phyloP scores from a whole-genome alignment of 2,329 filamentous ascomycete genomes.

The Trichoderma brevicompactum region DNA sequence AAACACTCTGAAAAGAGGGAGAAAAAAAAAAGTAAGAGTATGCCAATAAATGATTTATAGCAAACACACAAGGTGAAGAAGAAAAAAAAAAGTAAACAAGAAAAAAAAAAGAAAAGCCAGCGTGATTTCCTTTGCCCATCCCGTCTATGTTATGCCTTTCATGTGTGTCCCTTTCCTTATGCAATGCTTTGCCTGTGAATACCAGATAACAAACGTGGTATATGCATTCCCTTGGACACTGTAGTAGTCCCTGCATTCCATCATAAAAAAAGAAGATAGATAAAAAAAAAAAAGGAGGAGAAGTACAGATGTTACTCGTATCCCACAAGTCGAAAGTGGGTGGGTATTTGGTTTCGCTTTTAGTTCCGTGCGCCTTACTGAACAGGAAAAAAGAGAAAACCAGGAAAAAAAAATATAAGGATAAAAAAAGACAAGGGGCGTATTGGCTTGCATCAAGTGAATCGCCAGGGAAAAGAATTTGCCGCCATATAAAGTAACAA shows the following conservation, averaged over 20 bases:
- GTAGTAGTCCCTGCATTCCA: constrained; percentile 20
- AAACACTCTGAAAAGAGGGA: not conserved
- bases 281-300: constrained; percentile 3
- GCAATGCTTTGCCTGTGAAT: constrained; percentile 29
- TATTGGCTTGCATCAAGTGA: not conserved
- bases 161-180: constrained; percentile 25
- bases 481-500: constrained; percentile 25
- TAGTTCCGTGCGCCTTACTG: constrained; percentile 39
- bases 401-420: constrained; percentile 30
- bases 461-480: not conserved
- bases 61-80: constrained; percentile 11
- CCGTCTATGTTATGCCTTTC: constrained; percentile 29
- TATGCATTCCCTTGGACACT: constrained; percentile 26
- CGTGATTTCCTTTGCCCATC: constrained; percentile 25
- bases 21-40: not conserved
- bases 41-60: constrained; percentile 27
- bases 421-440: constrained; percentile 31
- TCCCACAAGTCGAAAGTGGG: constrained; percentile 34
- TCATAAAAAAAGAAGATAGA: constrained; percentile 9
- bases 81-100: constrained; percentile 3
- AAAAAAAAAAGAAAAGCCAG: constrained; percentile 23
- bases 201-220: constrained; percentile 17
- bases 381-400: constrained; percentile 37
- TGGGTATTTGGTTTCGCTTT: constrained; percentile 41
- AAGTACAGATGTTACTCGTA: constrained; percentile 5